These are phyloP conservation scores for Magnaporthiopsis poae DNA, from an alignment of 2,329 filamentous ascomycete genomes.

Conservation along the genomic window DNA sequence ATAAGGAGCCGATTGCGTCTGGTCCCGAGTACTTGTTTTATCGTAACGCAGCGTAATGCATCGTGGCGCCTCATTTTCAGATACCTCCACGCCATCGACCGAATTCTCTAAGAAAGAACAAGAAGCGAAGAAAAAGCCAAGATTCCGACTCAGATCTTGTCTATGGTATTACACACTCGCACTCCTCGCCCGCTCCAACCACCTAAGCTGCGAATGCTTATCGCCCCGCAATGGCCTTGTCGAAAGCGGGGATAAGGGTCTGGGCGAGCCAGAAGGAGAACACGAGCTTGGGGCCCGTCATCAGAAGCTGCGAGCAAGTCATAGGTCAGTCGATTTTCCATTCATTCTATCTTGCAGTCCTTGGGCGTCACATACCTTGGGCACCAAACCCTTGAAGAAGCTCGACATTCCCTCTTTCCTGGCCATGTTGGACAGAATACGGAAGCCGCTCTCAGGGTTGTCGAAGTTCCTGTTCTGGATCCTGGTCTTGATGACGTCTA, in stretches of 20 bases:
- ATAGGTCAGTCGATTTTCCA: background rate
- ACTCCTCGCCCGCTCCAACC: background rate
- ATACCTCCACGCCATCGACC: background rate
- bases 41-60: background rate
- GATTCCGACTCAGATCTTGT: background rate
- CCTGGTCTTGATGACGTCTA: slow-evolving; percentile 96
- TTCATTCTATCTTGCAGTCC: background rate
- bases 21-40: background rate
- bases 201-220: background rate
- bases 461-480: slow-evolving; percentile 99
- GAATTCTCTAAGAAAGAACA: background rate
- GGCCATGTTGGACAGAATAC: slow-evolving; percentile 85
- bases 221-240: slow-evolving; percentile 30
- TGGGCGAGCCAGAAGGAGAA: slow-evolving; percentile 99
- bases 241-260: slow-evolving; percentile 91
- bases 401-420: slow-evolving; percentile 74
- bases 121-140: background rate
- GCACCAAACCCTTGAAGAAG: slow-evolving; percentile 96
- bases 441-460: slow-evolving; percentile 87
- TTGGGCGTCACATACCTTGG: slow-evolving; percentile 53
- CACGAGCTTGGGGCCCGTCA: slow-evolving; percentile 97
- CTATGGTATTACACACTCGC: background rate
- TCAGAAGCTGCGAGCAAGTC: slow-evolving; percentile 55
- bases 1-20: background rate
- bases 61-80: background rate